Conservation (phyloP, 2,329 filamentous ascomycete genomes). For the Gaeumannomyces tritici region DNA sequence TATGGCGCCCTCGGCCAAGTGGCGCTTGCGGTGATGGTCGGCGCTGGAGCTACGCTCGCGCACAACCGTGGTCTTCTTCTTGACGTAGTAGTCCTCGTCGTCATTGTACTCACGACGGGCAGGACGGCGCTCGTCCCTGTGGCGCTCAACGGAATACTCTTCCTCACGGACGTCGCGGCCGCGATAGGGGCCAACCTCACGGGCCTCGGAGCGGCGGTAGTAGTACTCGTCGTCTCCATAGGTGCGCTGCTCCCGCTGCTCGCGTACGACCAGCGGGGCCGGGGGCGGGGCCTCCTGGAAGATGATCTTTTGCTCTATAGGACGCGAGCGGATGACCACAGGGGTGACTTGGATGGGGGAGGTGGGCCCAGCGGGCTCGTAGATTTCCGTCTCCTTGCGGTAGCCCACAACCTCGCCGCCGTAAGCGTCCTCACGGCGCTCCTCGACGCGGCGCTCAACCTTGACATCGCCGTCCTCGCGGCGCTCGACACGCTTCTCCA, state of each 20-base stretch:
- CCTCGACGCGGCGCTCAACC: slow-evolving; percentile 43
- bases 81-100: slow-evolving; percentile 30
- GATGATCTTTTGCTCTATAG: slow-evolving; percentile 50
- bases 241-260: slow-evolving; percentile 20
- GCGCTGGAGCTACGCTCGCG: slow-evolving; percentile 39
- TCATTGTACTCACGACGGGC: slow-evolving; percentile 26
- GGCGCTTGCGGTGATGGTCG: slow-evolving; percentile 39
- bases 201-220: slow-evolving; percentile 27
- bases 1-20: slow-evolving; percentile 54
- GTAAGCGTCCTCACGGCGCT: slow-evolving; percentile 33
- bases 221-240: slow-evolving; percentile 37
- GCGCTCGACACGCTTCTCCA: slow-evolving; percentile 30
- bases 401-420: slow-evolving; percentile 47
- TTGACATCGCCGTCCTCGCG: slow-evolving; percentile 41
- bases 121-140: slow-evolving; percentile 17
- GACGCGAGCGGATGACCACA: slow-evolving; percentile 46
- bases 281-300: slow-evolving; percentile 47
- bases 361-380: slow-evolving; percentile 32
- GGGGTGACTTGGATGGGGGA: slow-evolving; percentile 31
- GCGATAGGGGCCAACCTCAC: slow-evolving; percentile 31
- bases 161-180: slow-evolving; percentile 23
- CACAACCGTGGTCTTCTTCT: slow-evolving; percentile 34
- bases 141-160: slow-evolving; percentile 21
- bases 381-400: slow-evolving; percentile 55
- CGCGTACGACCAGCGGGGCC: slow-evolving; percentile 36